Evolutionary conservation across 2,329 filamentous ascomycete genomes (phyloP), one percentile per base, ranked within the genome.

Genomic region (Hortaea werneckii): DNA sequence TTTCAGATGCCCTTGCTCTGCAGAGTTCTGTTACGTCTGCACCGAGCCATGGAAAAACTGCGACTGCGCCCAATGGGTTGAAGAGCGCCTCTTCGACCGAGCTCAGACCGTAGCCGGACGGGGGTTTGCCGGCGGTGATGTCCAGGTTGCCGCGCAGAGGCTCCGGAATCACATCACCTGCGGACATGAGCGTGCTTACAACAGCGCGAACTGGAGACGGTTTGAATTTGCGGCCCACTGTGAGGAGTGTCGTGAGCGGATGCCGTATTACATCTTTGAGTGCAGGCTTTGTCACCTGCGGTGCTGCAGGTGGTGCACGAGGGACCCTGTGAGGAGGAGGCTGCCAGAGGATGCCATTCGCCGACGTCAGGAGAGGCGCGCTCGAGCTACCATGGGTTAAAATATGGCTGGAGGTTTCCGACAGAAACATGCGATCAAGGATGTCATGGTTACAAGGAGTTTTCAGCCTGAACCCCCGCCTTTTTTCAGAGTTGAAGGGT

Each of bases 21-120:
- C 46, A 4, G 11, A 58, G 11, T 58, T 58, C 50, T 59, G 54
- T 48, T 59, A 59, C 41, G 29, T 55, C 28, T 59, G 57, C 41
- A 50, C 49, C 20, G 34, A 35, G 5, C 1, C 5, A 6, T 58
- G 57, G 56, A 58, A 51, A 49, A 50, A 45, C n/a, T 58, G 55
- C 42, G 13, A 27, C 9, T 58, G 55, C 32, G 29, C 42, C 2
- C 46, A 52, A 11, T 54, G 47, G 45, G 42, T 53, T 32, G 54
- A 57, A 41, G 26, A 46, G n/a, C 49, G 48, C 13, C 49, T 58
- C 2, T 29, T 53, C 12, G 46, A 40, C 5, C 51, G 51, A 13
- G 47, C 42, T 6, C 39, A 29, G 6, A 40, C 9, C 4, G 12
- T 40, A 7, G 44, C 35, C 37, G 32, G 42, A 28, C 41, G 41